These are phyloP conservation scores for Schizopora paradoxa DNA, from an alignment of 1,284 basidiomycete species.

Conservation along the genomic window DNA sequence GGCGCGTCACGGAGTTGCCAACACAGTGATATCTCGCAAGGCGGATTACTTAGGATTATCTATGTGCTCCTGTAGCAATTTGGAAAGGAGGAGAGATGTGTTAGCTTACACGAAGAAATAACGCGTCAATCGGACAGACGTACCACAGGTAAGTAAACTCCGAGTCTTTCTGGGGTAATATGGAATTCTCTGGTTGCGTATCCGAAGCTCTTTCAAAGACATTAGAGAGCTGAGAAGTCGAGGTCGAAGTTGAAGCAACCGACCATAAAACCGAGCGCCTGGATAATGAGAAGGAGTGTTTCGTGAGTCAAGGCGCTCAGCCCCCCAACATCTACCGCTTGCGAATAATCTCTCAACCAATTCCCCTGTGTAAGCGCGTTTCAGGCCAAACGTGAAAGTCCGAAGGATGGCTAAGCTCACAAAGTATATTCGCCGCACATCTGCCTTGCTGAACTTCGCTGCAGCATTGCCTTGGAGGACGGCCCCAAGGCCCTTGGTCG, in stretches of 20 bases:
- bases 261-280: constrained; percentile 39
- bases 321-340: constrained; percentile 45
- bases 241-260: constrained; percentile 8
- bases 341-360: constrained; percentile 24
- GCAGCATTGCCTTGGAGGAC: constrained; percentile 12
- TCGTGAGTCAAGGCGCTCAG: constrained; percentile 28
- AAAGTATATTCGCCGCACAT: constrained; percentile 26
- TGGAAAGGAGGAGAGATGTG: too few species aligned
- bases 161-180: constrained; percentile 49
- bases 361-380: constrained; percentile 25
- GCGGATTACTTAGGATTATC: constrained; percentile 30
- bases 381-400: not conserved
- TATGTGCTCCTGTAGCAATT: constrained; percentile 37
- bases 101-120: constrained; percentile 9
- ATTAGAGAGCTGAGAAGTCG: not conserved
- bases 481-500: constrained; percentile 12
- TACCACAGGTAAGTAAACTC: constrained; percentile 43
- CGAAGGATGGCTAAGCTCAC: constrained; percentile 13
- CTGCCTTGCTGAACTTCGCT: constrained; percentile 29
- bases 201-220: constrained; percentile 26
- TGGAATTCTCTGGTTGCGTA: constrained; percentile 45
- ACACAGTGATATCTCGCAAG: too few species aligned
- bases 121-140: constrained; percentile 23
- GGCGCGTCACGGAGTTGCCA: not conserved
- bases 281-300: constrained; percentile 44